These are phyloP conservation scores for Sphaceloma murrayae DNA, from an alignment of 2,329 filamentous ascomycete species.

Conservation along the genomic window DNA sequence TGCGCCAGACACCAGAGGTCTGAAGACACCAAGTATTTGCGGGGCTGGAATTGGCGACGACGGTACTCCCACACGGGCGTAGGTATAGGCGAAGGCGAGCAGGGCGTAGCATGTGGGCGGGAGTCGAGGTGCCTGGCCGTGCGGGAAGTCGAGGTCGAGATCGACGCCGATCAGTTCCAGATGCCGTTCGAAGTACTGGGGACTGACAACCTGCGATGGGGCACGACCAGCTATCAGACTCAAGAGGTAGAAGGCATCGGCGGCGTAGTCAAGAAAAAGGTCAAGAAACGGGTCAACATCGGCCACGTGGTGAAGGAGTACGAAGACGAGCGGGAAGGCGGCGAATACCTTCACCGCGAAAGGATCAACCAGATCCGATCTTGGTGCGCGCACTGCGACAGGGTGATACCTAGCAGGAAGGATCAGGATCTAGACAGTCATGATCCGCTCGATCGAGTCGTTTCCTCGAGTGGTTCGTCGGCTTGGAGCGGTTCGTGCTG, in stretches of 20 bases:
- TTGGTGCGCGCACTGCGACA: constrained; percentile 88
- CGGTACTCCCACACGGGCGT: constrained; percentile 79
- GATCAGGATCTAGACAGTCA: constrained; percentile 27
- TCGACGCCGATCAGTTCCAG: constrained; percentile 64
- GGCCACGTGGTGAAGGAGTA: constrained; percentile 80
- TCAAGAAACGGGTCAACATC: constrained; percentile 71
- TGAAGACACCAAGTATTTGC: constrained; percentile 49
- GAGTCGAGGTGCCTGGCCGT: constrained; percentile 66
- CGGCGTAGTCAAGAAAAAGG: constrained; percentile 76
- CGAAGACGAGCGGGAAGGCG: constrained; percentile 62
- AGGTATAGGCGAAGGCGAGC: constrained; percentile 77
- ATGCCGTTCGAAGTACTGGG: constrained; percentile 26
- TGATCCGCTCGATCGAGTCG: constrained; percentile 1
- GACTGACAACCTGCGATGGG: constrained; percentile 35
- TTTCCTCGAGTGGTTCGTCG: constrained; percentile 12
- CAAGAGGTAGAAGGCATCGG: constrained; percentile 91
- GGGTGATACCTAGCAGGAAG: constrained; percentile 55
- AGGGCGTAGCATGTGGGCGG: constrained; percentile 82
- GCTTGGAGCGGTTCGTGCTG: constrained; percentile 1
- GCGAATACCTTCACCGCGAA: constrained; percentile 61
- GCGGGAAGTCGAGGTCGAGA: constrained; percentile 65
- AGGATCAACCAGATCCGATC: constrained; percentile 58
- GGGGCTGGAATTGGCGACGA: constrained; percentile 81
- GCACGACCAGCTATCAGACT: constrained; percentile 63
- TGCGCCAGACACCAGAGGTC: constrained; percentile 64